Evolutionary conservation across 257 asterid genomes (phyloP), one percentile per base, ranked within the genome.

Genomic region (Knoxia roxburghii): DNA sequence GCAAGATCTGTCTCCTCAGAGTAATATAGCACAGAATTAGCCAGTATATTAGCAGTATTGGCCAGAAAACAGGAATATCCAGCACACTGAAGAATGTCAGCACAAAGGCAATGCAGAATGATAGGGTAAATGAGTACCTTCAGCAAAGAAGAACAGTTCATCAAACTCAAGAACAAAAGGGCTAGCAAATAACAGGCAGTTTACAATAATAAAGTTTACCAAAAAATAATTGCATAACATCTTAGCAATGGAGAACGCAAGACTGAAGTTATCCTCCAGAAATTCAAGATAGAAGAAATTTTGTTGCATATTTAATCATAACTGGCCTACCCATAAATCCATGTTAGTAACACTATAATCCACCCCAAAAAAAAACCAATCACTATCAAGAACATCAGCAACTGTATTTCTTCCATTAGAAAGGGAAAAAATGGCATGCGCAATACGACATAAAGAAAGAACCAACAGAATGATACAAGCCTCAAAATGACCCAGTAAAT

Each of bases 11-110:
- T 56, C 20, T 56, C 61, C 61, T 56, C 61, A 56, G 24, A 33
- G 61, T 56, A 27, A 56, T 27, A 0, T 27, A 7, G 61, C 29
- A 56, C 11, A 56, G 20, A 26, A 18, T 9, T 7, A 56, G 40
- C 61, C 61, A 56, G 23, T 56, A 56, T 27, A 56, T 27, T 18
- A 56, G 40, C 61, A 56, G 61, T 56, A 56, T 27, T 13, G 61
- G 61, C 61, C 61, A 56, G 61, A 56, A 56, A 56, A 56, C 61
- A 29, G 61, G 61, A 56, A 56, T 40, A 5, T 56, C 61, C 39
- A 56, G 10, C 40, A 29, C 61, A 5, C 20, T 27, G 61, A 56
- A 29, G 61, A 56, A 27, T 6, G 61, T 56, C 61, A 56, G n/a
- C 29, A 56, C 39, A 7, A 29, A 56, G 8, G 61, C 61, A 13